Base-by-base conservation (phyloP, 192 early-diverging fungal species). In the Coemansia sp. region DNA sequence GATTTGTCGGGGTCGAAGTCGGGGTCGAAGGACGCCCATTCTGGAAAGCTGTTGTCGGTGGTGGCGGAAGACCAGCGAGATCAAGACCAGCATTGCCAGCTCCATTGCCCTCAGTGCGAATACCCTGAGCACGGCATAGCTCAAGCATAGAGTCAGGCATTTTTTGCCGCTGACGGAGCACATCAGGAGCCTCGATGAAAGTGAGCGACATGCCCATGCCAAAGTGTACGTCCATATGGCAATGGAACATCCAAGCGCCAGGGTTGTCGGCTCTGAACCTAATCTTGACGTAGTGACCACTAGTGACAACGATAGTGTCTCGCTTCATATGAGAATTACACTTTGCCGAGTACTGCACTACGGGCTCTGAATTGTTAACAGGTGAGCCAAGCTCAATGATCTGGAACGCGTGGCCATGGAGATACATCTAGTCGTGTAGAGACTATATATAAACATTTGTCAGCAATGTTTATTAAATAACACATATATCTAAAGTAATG, bases 321-420 rank as follows among this genome's bases (percentile, higher is more conserved):
- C 95, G 87, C 12, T 88, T 81, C 12, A 89, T 63, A 18, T 84
- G 75, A 27, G 72, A 63, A 15, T 69, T 54, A 52, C 55, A 42
- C 11, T 36, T 22, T 6, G 33, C 0, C 62, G 13, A 63, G 11
- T 8, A 38, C 0, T 18, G 20, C 20, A 3, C 18, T 18, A 36
- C 38, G 3, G 43, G 61, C 20, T 34, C 49, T 34, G n/a, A 12
- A 3, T 15, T 10, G 2, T n/a, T 36, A 42, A 15, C 41, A 13
- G 87, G 80, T 10, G 78, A 68, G 52, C 89, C 86, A 34, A 80
- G 83, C 49, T 82, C 87, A 24, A 90, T 85, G 29, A 96, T 75
- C 74, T 94, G 91, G 87, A 96, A 94, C 2, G 68, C 69, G 71
- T 92, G 90, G 6, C 92, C 92, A 77, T 96, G 94, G 31, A 93